phyloP scores from a whole-genome alignment of 2,329 filamentous ascomycete species.

The Xylaria sp. region DNA sequence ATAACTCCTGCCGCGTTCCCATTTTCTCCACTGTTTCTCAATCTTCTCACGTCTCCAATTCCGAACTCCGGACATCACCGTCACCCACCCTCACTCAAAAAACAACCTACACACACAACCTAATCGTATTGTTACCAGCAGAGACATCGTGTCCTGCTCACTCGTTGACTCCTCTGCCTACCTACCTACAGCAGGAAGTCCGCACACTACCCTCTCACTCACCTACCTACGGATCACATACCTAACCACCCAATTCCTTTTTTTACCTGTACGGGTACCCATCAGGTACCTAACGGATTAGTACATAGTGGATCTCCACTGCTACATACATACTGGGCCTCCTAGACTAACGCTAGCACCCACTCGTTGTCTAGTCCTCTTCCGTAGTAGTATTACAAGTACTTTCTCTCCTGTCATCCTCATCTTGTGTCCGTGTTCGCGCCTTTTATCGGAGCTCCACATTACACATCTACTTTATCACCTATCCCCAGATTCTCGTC shows the following conservation, averaged over 20 bases:
- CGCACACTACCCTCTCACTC: too few species aligned
- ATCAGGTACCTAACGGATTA: too few species aligned
- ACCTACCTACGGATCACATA: too few species aligned
- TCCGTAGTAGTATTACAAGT: background rate
- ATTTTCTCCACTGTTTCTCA: slow-evolving; percentile 12
- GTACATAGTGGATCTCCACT: too few species aligned
- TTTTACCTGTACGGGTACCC: too few species aligned
- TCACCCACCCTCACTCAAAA: background rate
- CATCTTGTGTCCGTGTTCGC: slow-evolving; percentile 10
- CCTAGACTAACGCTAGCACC: slow-evolving; percentile 2
- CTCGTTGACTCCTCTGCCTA: background rate
- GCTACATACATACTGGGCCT: too few species aligned
- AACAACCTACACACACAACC: too few species aligned
- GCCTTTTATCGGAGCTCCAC: slow-evolving; percentile 25
- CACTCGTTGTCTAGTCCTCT: background rate
- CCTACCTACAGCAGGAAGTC: slow-evolving; percentile 4
- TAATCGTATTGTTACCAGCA: too few species aligned
- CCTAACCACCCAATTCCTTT: too few species aligned
- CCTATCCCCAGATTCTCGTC: slow-evolving; percentile 10
- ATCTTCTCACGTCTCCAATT: slow-evolving; percentile 1
- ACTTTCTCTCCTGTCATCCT: background rate
- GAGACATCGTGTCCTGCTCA: background rate
- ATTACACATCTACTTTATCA: slow-evolving; percentile 3
- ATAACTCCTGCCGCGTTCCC: slow-evolving; percentile 5
- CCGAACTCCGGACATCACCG: slow-evolving; percentile 21